phyloP scores from a whole-genome alignment of 169 alveolate genomes.

The Plasmodium ovale region DNA sequence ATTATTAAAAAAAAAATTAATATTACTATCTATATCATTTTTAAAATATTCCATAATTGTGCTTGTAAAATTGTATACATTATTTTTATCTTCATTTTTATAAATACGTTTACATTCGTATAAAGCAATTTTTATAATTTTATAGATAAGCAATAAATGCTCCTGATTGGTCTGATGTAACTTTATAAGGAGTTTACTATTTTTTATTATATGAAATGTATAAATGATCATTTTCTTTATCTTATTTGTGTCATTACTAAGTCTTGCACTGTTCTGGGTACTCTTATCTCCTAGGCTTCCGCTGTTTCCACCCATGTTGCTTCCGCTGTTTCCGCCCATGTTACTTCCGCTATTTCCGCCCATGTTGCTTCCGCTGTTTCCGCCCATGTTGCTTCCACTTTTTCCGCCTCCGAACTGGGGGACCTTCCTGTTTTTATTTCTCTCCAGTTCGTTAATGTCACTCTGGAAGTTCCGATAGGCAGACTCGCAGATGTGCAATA shows the following conservation, averaged over 20 bases:
- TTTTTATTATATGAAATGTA: constrained; percentile 67
- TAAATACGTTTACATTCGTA: constrained; percentile 74
- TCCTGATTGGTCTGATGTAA: constrained; percentile 75
- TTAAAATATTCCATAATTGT: constrained; percentile 75
- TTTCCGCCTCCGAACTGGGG: neutral
- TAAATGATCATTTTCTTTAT: constrained; percentile 71
- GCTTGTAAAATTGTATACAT: constrained; percentile 47
- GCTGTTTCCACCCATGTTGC: neutral
- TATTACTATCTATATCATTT: constrained; percentile 70
- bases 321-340: neutral
- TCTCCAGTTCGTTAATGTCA: constrained; percentile 67
- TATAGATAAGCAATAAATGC: constrained; percentile 54
- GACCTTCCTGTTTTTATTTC: constrained; percentile 41
- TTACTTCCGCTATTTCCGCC: neutral
- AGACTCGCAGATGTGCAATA: constrained; percentile 70
- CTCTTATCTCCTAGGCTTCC: neutral
- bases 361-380: neutral
- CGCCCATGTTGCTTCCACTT: neutral
- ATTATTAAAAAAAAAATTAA: constrained; percentile 56
- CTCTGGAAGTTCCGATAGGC: constrained; percentile 64
- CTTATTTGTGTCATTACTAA: constrained; percentile 22
- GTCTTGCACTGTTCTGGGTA: constrained; percentile 12
- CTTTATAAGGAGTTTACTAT: constrained; percentile 55
- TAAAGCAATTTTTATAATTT: constrained; percentile 63
- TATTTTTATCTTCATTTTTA: constrained; percentile 59